Evolutionary conservation across 2,329 filamentous ascomycete species (phyloP).

Genomic region (Leptosphaerulina australis): DNA sequence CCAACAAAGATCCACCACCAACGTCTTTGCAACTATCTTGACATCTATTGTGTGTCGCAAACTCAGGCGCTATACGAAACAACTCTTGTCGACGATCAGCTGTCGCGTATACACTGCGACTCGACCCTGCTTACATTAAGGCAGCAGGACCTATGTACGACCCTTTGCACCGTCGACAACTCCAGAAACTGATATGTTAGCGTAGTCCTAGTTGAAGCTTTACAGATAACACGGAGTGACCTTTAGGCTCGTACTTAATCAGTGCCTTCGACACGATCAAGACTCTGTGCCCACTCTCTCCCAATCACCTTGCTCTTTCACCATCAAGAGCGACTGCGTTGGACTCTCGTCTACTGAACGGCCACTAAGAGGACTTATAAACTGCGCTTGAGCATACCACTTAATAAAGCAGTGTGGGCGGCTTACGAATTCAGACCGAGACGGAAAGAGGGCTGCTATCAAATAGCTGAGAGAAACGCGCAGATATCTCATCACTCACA

Average conservation of each 20-base stretch:
- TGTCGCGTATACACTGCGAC: neutral
- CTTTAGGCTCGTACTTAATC: neutral
- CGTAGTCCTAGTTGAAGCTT: neutral
- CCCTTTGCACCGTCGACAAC: neutral
- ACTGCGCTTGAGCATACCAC: neutral
- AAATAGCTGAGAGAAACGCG: neutral
- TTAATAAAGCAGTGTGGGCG: neutral
- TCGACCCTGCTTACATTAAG: neutral
- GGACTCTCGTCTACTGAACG: neutral
- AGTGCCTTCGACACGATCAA: neutral
- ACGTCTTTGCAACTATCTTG: neutral
- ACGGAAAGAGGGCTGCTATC: neutral
- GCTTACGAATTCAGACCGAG: neutral
- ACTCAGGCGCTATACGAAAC: neutral
- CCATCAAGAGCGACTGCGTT: neutral
- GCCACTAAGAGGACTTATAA: neutral
- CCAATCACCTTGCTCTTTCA: neutral
- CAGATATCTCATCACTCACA: slow-evolving; percentile 15
- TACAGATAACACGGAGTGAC: neutral
- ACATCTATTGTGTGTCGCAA: neutral
- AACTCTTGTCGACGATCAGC: neutral
- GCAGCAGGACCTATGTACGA: neutral
- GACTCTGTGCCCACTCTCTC: neutral
- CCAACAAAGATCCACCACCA: slow-evolving; percentile 5
- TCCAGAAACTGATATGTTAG: slow-evolving; percentile 2